Evolutionary conservation across 1,284 basidiomycete genomes (phyloP).

Genomic region (Melampsora larici-populina): DNA sequence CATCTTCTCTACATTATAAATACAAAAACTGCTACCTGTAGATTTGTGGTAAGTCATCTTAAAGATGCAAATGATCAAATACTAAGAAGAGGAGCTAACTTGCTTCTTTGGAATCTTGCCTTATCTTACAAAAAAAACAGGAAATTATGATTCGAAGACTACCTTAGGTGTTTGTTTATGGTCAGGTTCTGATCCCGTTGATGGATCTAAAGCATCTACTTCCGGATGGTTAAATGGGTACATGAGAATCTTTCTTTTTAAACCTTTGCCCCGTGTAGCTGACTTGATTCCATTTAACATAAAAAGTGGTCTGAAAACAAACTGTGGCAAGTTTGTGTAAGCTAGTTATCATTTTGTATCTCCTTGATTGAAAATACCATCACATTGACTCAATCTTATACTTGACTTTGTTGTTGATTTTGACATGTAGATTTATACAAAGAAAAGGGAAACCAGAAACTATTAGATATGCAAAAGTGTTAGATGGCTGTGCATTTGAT

Average conservation of each 20-base stretch:
- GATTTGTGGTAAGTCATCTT: constrained; percentile 1
- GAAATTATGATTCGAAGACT: too few species aligned
- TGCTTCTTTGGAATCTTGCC: neutral
- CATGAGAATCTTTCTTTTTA: neutral
- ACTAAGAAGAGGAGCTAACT: neutral
- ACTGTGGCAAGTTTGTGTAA: constrained; percentile 34
- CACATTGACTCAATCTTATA: neutral
- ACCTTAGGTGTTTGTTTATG: neutral
- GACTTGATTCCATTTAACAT: neutral
- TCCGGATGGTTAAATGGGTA: constrained; percentile 1
- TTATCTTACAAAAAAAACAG: too few species aligned
- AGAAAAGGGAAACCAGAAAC: constrained; percentile 13
- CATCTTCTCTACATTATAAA: neutral
- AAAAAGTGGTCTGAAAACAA: neutral
- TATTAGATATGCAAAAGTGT: constrained; percentile 9
- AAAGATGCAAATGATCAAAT: neutral
- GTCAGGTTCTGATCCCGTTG: neutral
- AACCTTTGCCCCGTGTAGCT: neutral
- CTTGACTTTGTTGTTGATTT: too few species aligned
- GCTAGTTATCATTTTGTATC: neutral
- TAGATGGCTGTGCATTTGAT: constrained; percentile 33
- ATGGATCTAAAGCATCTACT: neutral
- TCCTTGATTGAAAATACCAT: too few species aligned
- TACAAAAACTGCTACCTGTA: neutral
- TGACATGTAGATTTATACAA: constrained; percentile 15